Evolutionary conservation across 2,329 filamentous ascomycete species (phyloP).

Genomic region (Alternaria sp.): DNA sequence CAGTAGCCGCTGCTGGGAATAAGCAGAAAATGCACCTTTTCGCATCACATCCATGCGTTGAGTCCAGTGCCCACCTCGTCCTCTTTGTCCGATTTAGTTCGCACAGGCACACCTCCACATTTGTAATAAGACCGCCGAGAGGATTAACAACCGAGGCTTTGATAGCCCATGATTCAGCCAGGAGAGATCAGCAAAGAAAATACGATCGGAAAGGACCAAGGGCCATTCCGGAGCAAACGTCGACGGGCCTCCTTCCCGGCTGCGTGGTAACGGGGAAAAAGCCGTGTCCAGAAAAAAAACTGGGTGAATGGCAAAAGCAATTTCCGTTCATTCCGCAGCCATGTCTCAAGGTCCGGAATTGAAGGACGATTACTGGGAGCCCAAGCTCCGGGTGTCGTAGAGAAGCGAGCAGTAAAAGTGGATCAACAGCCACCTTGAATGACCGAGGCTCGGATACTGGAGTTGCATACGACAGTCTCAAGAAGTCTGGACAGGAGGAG

Average conservation of each 20-base stretch:
- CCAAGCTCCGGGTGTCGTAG: not conserved
- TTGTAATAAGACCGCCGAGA: slow-evolving; percentile 19
- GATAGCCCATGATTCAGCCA: slow-evolving; percentile 17
- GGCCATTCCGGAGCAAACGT: slow-evolving; percentile 26
- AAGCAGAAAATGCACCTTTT: slow-evolving; percentile 11
- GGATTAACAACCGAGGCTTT: slow-evolving; percentile 12
- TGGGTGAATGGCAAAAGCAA: slow-evolving; percentile 16
- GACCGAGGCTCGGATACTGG: slow-evolving; percentile 10
- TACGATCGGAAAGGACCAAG: slow-evolving; percentile 23
- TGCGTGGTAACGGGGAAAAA: slow-evolving; percentile 34
- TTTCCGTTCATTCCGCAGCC: slow-evolving; percentile 17
- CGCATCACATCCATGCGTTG: slow-evolving; percentile 1
- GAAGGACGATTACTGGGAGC: slow-evolving; percentile 7
- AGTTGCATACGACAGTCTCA: slow-evolving; percentile 12
- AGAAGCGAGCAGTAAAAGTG: slow-evolving; percentile 12
- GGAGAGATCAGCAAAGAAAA: slow-evolving; percentile 22
- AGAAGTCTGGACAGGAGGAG: slow-evolving; percentile 2
- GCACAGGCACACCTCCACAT: slow-evolving; percentile 23
- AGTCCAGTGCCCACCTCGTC: slow-evolving; percentile 6
- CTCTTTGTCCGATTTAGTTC: slow-evolving; percentile 13
- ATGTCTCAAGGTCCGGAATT: slow-evolving; percentile 19
- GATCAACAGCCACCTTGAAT: slow-evolving; percentile 7
- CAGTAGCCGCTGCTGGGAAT: slow-evolving; percentile 14
- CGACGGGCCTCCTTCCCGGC: slow-evolving; percentile 35
- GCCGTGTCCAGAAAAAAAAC: slow-evolving; percentile 8